These are phyloP conservation scores for Penicillium robsamsonii DNA, from an alignment of 495 filamentous ascomycete species.

Conservation along the genomic window DNA sequence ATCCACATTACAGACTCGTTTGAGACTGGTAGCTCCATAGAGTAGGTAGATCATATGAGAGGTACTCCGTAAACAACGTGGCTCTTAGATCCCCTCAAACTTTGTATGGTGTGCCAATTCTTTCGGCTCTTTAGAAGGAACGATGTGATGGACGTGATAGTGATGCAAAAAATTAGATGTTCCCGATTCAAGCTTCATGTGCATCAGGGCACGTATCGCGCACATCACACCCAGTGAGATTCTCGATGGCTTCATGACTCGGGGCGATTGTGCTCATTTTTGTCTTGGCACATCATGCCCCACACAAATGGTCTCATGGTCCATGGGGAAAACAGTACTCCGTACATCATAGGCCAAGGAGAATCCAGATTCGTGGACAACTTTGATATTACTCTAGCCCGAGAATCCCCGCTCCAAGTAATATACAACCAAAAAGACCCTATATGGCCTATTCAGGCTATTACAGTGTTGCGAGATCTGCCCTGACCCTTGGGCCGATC, in stretches of 20 bases:
- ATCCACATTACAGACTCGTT: neutral
- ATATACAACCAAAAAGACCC: neutral
- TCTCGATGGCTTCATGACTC: constrained; percentile 1
- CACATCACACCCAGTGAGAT: constrained; percentile 15
- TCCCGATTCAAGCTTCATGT: constrained; percentile 17
- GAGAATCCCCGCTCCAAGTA: constrained; percentile 13
- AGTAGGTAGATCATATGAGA: constrained; percentile 6
- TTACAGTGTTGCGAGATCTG: constrained; percentile 15
- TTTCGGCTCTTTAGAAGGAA: neutral
- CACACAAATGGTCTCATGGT: constrained; percentile 7
- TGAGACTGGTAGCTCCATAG: constrained; percentile 3
- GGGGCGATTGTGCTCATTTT: neutral
- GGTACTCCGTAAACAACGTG: constrained; percentile 5
- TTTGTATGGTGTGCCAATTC: neutral
- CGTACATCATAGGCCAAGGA: neutral
- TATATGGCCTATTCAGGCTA: neutral
- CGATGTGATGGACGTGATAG: neutral
- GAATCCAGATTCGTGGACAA: neutral
- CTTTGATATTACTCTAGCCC: constrained; percentile 16
- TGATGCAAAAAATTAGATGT: neutral
- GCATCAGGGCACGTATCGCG: constrained; percentile 23
- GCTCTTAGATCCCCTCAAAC: neutral
- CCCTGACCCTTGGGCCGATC: constrained; percentile 29
- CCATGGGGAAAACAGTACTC: neutral
- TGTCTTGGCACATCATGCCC: constrained; percentile 6